A percentile compares a stretch with the other conserved stretches of the same genome.
phyloP scores from a whole-genome alignment of 805 yeast species.

The Clavispora phyllophila region DNA sequence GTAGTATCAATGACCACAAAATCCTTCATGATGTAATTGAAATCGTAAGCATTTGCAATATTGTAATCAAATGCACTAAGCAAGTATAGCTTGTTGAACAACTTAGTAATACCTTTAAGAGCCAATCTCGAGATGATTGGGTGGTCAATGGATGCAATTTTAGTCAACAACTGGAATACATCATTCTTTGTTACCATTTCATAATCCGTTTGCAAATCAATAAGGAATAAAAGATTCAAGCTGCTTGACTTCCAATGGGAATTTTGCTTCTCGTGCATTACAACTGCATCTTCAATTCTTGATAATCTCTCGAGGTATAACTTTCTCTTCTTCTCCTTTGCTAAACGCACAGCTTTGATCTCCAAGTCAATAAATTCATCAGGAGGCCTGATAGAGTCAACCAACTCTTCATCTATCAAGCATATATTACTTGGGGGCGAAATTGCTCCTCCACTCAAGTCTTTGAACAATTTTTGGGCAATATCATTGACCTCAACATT shows the following conservation, averaged over 20 bases:
- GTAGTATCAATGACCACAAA: slow-evolving; percentile 39
- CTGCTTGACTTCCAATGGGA: slow-evolving; percentile 56
- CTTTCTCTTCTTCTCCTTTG: slow-evolving; percentile 55
- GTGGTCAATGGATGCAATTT: slow-evolving; percentile 54
- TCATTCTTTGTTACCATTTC: slow-evolving; percentile 42
- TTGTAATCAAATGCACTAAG: slow-evolving; percentile 47
- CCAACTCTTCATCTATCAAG: slow-evolving; percentile 39
- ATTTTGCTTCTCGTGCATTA: slow-evolving; percentile 21
- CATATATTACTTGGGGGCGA: slow-evolving; percentile 40
- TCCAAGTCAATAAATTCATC: slow-evolving; percentile 54
- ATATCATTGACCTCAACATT: slow-evolving; percentile 47
- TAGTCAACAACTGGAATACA: slow-evolving; percentile 40
- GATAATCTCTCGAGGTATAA: slow-evolving; percentile 36
- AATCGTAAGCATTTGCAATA: slow-evolving; percentile 38
- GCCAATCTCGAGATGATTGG: slow-evolving; percentile 62
- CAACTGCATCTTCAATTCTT: slow-evolving; percentile 36
- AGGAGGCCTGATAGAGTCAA: slow-evolving; percentile 54
- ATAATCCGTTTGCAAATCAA: slow-evolving; percentile 47
- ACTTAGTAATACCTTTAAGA: slow-evolving; percentile 51
- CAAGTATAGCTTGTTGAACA: slow-evolving; percentile 35
- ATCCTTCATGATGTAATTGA: slow-evolving; percentile 29
- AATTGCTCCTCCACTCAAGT: slow-evolving; percentile 20
- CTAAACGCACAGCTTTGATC: slow-evolving; percentile 53
- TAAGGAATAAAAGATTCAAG: slow-evolving; percentile 45
- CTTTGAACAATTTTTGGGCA: slow-evolving; percentile 49